Conservation (phyloP, 2,329 filamentous ascomycete genomes). For the Fusarium succisae region DNA sequence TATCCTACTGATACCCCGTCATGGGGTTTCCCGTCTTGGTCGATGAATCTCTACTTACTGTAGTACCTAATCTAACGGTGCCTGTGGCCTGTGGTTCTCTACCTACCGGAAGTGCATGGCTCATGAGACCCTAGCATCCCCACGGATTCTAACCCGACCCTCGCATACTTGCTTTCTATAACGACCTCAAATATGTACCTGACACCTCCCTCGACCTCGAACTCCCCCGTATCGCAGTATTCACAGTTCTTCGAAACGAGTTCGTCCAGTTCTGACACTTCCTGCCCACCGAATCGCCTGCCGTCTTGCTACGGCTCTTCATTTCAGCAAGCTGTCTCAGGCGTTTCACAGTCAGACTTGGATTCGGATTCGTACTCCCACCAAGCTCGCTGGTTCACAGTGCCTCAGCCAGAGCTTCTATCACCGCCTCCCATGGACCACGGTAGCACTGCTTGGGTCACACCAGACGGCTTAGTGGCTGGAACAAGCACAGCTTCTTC, state of each 20-base stretch:
- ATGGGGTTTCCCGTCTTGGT: slow-evolving; percentile 30
- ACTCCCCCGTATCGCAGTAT: slow-evolving; percentile 51
- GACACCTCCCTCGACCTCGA: slow-evolving; percentile 58
- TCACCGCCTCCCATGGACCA: slow-evolving; percentile 52
- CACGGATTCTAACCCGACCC: slow-evolving; percentile 40
- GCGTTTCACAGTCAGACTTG: slow-evolving; percentile 55
- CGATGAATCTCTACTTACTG: slow-evolving; percentile 37
- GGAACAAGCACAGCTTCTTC: slow-evolving; percentile 45
- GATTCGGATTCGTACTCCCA: slow-evolving; percentile 51
- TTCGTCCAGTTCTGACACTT: slow-evolving; percentile 47
- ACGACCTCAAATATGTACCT: slow-evolving; percentile 56
- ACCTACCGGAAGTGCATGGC: slow-evolving; percentile 35
- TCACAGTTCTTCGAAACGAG: slow-evolving; percentile 36
- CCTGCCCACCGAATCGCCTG: slow-evolving; percentile 46
- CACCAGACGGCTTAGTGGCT: slow-evolving; percentile 51
- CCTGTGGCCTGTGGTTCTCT: slow-evolving; percentile 22
- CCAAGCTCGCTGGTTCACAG: slow-evolving; percentile 47
- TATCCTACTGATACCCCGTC: slow-evolving; percentile 34
- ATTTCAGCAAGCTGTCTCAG: slow-evolving; percentile 52
- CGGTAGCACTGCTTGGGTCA: slow-evolving; percentile 53
- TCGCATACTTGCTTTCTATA: slow-evolving; percentile 33
- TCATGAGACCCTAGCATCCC: slow-evolving; percentile 40
- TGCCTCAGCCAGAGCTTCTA: slow-evolving; percentile 24
- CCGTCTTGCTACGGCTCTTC: slow-evolving; percentile 59
- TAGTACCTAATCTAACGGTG: slow-evolving; percentile 28